Percentiles rank a stretch among this genome's conserved stretches.
These are phyloP conservation scores for Harringtonia lauricola DNA, from an alignment of 2,329 filamentous ascomycete species.

Conservation along the genomic window DNA sequence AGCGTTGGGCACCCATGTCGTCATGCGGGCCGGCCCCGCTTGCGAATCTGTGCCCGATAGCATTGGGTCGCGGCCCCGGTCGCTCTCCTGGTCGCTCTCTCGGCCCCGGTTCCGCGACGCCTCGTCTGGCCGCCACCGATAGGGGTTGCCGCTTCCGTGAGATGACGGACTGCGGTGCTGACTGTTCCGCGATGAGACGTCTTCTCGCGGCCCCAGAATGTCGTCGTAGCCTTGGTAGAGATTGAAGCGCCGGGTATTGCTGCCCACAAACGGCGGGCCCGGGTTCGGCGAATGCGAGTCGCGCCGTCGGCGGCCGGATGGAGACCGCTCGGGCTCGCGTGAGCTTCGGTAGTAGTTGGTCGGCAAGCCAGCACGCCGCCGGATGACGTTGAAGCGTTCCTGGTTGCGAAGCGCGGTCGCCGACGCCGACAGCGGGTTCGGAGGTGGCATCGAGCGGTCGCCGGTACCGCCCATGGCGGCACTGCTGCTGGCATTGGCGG, in stretches of 20 bases:
- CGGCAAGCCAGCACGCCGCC: neutral
- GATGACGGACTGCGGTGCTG: no score
- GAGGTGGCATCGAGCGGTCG: neutral
- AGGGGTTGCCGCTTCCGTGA: neutral
- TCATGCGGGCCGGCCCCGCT: no score
- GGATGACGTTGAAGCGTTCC: neutral
- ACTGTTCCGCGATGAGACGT: neutral
- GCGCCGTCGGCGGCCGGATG: neutral
- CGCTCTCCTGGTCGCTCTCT: neutral
- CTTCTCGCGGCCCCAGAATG: no score
- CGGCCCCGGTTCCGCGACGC: neutral
- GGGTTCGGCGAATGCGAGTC: conserved; percentile 2
- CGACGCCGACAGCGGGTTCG: no score
- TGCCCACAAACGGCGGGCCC: neutral
- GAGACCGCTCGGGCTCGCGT: neutral
- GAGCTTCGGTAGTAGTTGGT: neutral
- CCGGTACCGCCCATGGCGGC: neutral
- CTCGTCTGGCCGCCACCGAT: no score
- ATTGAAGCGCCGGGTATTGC: neutral
- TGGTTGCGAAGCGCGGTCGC: neutral
- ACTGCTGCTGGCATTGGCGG: neutral
- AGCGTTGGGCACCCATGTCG: neutral
- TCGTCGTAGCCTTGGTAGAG: neutral
- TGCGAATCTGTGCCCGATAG: no score
- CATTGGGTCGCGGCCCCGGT: neutral